Percentiles rank a stretch among this genome's conserved stretches.
Conservation (phyloP, 2,329 filamentous ascomycete species). For the Aspergillus phoenicis region DNA sequence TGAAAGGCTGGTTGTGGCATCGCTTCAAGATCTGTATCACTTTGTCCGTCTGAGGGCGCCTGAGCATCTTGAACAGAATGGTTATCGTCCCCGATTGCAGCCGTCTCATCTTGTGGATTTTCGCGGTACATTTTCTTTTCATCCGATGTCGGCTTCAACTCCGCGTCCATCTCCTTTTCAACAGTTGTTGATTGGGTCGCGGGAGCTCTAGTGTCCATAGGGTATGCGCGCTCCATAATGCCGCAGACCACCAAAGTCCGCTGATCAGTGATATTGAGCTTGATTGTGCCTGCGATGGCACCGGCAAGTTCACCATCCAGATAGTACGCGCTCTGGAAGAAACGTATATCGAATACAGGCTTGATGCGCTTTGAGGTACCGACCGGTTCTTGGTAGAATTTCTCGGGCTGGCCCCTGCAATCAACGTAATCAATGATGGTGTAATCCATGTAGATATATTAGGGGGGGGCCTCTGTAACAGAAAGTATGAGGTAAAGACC, state of each 20-base stretch:
- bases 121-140: neutral
- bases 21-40: too few relatives aligned
- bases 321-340: conserved; percentile 47
- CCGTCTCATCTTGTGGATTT: neutral
- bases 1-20: too few relatives aligned
- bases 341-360: conserved; percentile 52
- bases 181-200: neutral
- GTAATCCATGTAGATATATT: neutral
- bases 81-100: too few relatives aligned
- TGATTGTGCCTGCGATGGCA: conserved; percentile 48
- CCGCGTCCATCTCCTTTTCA: neutral
- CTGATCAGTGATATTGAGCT: conserved; percentile 51
- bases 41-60: too few relatives aligned
- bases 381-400: conserved; percentile 29
- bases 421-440: neutral
- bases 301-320: conserved; percentile 54
- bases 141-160: neutral
- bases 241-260: conserved; percentile 52
- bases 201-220: conserved; percentile 29
- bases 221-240: conserved; percentile 40
- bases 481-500: too few relatives aligned
- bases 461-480: too few relatives aligned
- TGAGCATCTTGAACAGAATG: too few relatives aligned
- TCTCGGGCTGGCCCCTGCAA: neutral
- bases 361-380: conserved; percentile 25